Base-by-base conservation (phyloP, 2,329 filamentous ascomycete species). In the Xylariales sp. region DNA sequence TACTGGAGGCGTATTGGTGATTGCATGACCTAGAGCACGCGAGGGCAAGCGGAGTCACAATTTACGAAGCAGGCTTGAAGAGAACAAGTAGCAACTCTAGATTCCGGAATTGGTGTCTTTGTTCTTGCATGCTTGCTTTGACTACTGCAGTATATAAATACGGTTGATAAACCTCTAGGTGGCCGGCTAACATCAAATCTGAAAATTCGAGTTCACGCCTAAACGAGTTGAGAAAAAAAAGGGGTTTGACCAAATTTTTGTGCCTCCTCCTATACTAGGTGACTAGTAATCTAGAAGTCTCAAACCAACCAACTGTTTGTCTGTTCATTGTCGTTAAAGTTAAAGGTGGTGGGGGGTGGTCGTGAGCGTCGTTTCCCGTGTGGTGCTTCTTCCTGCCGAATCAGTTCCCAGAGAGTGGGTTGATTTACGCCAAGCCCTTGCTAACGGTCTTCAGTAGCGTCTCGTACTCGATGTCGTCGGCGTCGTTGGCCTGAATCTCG, bases 401-500 rank as follows among this genome's bases (percentile, higher is more conserved):
- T n/a, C 7, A 18, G 16, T 27, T 21, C 19, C 18, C 8, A 11
- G 28, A 20, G 18, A 17, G 12, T 18, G 16, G 16, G 28, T 15
- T 7, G 13, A 31, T 24, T 38, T 38, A 38, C 18, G 35, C 35
- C 27, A 38, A 24, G 55, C 76, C 72, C 74, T 82, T 79, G 74
- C 74, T 79, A 66, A 83, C 73, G 43, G 67, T 71, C 65, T 73
- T 75, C 63, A 88, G 68, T 59, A 91, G 74, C 56, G 71, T 74
- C 48, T 85, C 79, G 65, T 80, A 82, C 70, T 90, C 85, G 59
- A 93, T 85, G 64, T 91, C 86, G 63, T 88, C 84, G 51, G 69
- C 66, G 64, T 91, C 86, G 71, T 90, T 90, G 70, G 85, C 86
- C 73, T 93, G 86, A 55, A 90, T 74, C 62, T 91, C 86, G 54